Base-by-base conservation (phyloP, 2,329 filamentous ascomycete genomes). In the Grosmannia penicillata region DNA sequence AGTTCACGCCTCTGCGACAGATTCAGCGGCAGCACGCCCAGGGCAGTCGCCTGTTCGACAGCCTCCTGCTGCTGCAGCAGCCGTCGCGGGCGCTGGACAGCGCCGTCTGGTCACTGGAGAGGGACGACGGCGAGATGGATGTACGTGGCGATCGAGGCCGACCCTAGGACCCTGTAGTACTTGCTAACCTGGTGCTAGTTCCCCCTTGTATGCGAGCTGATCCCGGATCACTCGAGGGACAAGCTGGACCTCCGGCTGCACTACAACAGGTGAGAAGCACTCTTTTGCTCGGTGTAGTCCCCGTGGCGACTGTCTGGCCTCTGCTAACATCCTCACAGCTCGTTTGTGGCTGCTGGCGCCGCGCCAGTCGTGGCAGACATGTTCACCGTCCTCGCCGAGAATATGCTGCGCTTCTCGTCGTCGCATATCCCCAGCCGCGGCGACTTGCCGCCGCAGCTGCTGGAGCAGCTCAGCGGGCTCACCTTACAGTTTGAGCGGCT, bases 1-100 rank as follows among this genome's bases (percentile, higher is more conserved):
- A 94, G 45, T 72, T 93, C 36, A 82, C 79, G 1, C 73, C 84
- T 2, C 58, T 93, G 21, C 72, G 86, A 19, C 69, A 68, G 1
- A 75, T 93, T 13, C 84, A 89, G 48, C 64, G 47, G 46, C 61
- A 50, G 49, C 55, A 40, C 53, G 66, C 41, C 3, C 46, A 49
- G 1, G 65, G 68, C 2, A 57, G 58, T 15, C 65, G 65, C 11
- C 60, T 94, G 1, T 94, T 94, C 53, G 83, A 93, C 51, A 82
- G 80, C 2, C 58, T 94, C 23, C 61, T 95, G 14, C 70, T 95
- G 35, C 61, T 94, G 10, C 87, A 95, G 51, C 76, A 78, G 31
- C 64, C 70, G 0, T 50, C 62, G 7, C 68, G 72, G 24, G 61
- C 69, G 3, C 66, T 82, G 44, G 68, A 79, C 36, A 47, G 54